Conservation (phyloP, 1,284 basidiomycete species). For the Puccinia hordei region DNA sequence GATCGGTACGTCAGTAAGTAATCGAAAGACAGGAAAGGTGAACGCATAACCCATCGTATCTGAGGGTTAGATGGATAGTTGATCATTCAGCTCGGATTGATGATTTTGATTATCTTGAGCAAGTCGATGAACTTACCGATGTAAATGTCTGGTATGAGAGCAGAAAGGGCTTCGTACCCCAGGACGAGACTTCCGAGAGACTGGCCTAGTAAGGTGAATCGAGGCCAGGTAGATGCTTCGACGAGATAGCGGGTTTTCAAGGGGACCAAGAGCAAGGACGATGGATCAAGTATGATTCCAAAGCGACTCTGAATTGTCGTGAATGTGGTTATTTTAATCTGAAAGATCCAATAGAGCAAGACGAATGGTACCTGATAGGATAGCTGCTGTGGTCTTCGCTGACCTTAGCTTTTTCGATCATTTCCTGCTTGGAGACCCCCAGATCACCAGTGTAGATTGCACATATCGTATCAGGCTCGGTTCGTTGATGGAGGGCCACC, state of each 20-base stretch:
- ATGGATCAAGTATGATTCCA: slow-evolving; percentile 71
- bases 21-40: slow-evolving; percentile 75
- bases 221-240: slow-evolving; percentile 79
- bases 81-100: not conserved
- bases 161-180: slow-evolving; percentile 73
- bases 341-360: not conserved
- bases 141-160: slow-evolving; percentile 80
- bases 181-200: slow-evolving; percentile 82
- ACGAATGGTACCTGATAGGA: not conserved
- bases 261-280: slow-evolving; percentile 74
- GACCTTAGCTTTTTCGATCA: slow-evolving; percentile 80
- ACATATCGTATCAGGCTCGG: slow-evolving; percentile 71
- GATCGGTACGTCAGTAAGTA: slow-evolving; percentile 66
- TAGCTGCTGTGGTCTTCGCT: slow-evolving; percentile 52
- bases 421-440: slow-evolving; percentile 75
- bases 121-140: slow-evolving; percentile 67
- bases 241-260: slow-evolving; percentile 72
- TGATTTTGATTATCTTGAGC: not conserved
- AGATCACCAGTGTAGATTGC: slow-evolving; percentile 89
- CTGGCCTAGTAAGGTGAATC: slow-evolving; percentile 88
- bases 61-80: slow-evolving; percentile 58
- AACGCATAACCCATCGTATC: slow-evolving; percentile 99
- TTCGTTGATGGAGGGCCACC: slow-evolving; percentile 73
- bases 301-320: slow-evolving; percentile 70
- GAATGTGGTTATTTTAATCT: not conserved